Evolutionary conservation across 371 early-diverging fungal species (phyloP), one percentile per base, ranked within the genome.

Genomic region (Pancytospora epiphaga): DNA sequence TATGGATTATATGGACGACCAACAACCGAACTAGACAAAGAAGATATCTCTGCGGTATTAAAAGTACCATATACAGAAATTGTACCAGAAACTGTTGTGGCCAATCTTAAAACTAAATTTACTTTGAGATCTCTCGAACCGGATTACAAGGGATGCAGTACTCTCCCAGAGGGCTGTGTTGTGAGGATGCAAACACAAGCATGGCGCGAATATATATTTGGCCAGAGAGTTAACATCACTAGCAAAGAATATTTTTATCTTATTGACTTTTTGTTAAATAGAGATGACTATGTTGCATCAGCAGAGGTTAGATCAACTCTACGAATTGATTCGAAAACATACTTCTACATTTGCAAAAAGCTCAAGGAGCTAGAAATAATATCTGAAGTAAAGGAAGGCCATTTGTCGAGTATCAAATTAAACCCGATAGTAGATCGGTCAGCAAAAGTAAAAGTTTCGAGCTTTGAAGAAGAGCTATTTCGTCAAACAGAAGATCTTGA

Each of bases 271-370:
- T 49, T 75, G 1, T 27, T 75, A 33, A 34, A n/a, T 2, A 6
- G 18, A 15, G 58, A 54, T 15, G 49, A 61, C 9, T 58, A 37
- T 51, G 69, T 67, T 22, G 37, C 49, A 6, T 43, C 40, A 37
- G 32, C 39, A 32, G 63, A 58, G 15, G 22, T 75, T 18, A 51
- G 69, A 43, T n/a, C 18, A 15, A 54, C 43, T 29, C 43, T 67
- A 4, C n/a, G 32, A 2, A 40, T 75, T 29, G 69, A 73, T 32
- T 61, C 73, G 9, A 75, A 75, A 36, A 72, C 70, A 39, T 56
- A 58, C 1, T 54, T 50, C 36, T 75, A 75, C 50, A 34, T 73
- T 19, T 47, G 50, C 25, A 75, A 75, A 29, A 72, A 61, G 47
- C 54, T 75, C 12, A 47, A 25, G 15, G 19, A 30, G 9, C 47